Evolutionary conservation across 257 asterid genomes (phyloP).

Genomic region (Primulina tabacum): DNA sequence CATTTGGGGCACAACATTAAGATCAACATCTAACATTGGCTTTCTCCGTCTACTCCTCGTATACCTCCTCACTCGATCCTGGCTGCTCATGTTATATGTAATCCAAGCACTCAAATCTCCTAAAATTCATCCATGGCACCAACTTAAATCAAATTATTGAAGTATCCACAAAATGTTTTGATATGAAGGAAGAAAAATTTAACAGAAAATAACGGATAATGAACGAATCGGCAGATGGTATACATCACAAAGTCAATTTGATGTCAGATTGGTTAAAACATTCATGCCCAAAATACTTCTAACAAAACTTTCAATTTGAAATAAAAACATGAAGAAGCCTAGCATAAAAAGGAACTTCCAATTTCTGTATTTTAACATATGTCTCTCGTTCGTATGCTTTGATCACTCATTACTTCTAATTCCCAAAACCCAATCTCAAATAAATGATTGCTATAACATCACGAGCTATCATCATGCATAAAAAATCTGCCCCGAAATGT

Average conservation of each 20-base stretch:
- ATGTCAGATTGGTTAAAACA: neutral
- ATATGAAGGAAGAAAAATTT: neutral
- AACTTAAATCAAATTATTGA: neutral
- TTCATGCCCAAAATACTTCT: neutral
- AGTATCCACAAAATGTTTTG: neutral
- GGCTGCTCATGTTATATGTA: neutral
- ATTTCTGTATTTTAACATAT: no score
- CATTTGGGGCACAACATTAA: constrained; percentile 38
- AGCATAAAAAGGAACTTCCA: neutral
- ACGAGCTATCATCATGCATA: no score
- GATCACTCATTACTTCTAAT: no score
- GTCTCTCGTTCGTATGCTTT: neutral
- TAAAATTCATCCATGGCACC: neutral
- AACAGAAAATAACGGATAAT: neutral
- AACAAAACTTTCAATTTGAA: neutral
- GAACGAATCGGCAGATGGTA: neutral
- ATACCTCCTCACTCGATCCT: neutral
- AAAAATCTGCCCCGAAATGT: no score
- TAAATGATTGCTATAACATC: no score
- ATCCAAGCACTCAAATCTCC: neutral
- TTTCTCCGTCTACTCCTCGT: neutral
- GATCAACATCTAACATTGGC: constrained; percentile 42
- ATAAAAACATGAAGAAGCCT: neutral
- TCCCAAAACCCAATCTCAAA: no score
- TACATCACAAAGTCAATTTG: neutral